These are phyloP conservation scores for Hypomontagnella monticulosa DNA, from an alignment of 495 filamentous ascomycete genomes.

Conservation along the genomic window DNA sequence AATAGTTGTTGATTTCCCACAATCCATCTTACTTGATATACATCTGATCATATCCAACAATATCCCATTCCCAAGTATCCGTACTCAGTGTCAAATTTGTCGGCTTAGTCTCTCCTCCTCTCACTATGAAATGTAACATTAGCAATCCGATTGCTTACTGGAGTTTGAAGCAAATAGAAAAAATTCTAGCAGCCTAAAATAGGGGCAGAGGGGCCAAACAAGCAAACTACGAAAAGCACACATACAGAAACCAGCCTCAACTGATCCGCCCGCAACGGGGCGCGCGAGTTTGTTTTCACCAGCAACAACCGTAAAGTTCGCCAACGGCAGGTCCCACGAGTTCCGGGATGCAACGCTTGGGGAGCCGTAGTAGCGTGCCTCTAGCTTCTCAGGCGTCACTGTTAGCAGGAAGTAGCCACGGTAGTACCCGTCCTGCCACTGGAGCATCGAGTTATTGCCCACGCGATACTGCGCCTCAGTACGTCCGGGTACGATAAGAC, in stretches of 20 bases:
- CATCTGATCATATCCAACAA: constrained; percentile 45
- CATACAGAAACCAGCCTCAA: constrained; percentile 54
- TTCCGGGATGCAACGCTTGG: constrained; percentile 58
- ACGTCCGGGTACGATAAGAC: constrained; percentile 54
- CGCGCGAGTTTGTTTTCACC: constrained; percentile 63
- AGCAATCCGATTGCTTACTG: background rate
- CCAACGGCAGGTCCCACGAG: constrained; percentile 64
- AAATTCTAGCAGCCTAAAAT: too few relatives aligned
- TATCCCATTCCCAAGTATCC: constrained; percentile 48
- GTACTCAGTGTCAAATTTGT: constrained; percentile 64
- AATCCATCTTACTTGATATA: constrained; percentile 32
- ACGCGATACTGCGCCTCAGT: constrained; percentile 54
- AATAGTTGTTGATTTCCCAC: background rate
- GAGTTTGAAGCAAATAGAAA: too few relatives aligned
- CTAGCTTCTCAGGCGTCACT: constrained; percentile 32
- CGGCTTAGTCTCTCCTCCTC: constrained; percentile 55
- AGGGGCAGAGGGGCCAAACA: background rate
- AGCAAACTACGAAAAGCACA: background rate
- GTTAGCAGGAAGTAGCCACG: constrained; percentile 65
- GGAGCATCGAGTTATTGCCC: constrained; percentile 64
- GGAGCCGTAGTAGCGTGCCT: constrained; percentile 51
- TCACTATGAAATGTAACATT: constrained; percentile 41
- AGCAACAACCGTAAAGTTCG: constrained; percentile 68
- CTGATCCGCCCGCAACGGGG: constrained; percentile 60
- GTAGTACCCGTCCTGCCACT: constrained; percentile 76